Base-by-base conservation (phyloP, 768 basidiomycete species). In the Dacryopinax spathularia region DNA sequence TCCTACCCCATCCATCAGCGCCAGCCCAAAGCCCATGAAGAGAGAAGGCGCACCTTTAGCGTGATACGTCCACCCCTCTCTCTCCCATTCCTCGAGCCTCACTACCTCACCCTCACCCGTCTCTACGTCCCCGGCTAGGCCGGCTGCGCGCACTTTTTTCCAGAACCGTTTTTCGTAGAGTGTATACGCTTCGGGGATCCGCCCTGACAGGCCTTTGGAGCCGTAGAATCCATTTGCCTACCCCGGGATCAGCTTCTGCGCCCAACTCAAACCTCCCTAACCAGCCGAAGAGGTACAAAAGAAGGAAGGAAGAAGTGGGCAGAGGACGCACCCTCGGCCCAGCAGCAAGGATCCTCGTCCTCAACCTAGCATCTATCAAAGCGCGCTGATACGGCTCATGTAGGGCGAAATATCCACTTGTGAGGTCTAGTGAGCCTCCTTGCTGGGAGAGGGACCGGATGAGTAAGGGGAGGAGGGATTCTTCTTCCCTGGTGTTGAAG, bases 181-280 rank as follows among this genome's bases (percentile, higher is more conserved):
- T 0, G 93, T 96, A 71, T 99, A 99, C 0, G 86, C 96, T 72
- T 95, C 95, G 4, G 96, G 96, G 68, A 99, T 93, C 63, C 91
- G 83, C 13, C 90, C 87, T 10, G 95, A 98, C 15, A 97, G 76
- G 1, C 96, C 96, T 56, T 77, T 80, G 1, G 94, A 96, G 1
- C 86, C 87, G 72, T 84, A 91, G 72, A 99, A 99, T 0, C 96
- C 96, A 70, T 99, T 99, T 22, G 96, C 92, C 92, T 97, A 63
- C 16, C 33, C 27, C 27, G 12, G 34, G 60, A 35, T 56, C 4
- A 60, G 18, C 10, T 61, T 16, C 25, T 63, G 59, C 63, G 62
- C 20, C 7, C 69, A 63, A 33, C 60, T 35, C 34, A 59, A 25
- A 7, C 34, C 29, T 22, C 60, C 31, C 18, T 1, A 4, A 41